A percentile compares a stretch with the other conserved stretches of the same genome.
Evolutionary conservation across 2,329 filamentous ascomycete genomes (phyloP).

Genomic region (Calycina marina): DNA sequence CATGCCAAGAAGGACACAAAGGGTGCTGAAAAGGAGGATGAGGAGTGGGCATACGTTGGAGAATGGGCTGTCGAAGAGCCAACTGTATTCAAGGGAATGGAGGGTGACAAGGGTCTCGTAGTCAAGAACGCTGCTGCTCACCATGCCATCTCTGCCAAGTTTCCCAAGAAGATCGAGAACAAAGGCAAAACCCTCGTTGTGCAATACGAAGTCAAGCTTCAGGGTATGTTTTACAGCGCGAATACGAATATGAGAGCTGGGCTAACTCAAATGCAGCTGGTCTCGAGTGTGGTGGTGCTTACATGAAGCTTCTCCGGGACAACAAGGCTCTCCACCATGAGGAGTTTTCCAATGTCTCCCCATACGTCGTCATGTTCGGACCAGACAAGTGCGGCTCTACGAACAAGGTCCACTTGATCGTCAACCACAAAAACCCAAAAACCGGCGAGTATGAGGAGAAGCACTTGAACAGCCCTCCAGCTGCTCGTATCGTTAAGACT

Average conservation of each 20-base stretch:
- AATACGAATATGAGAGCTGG: conserved; percentile 5
- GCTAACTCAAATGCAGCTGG: conserved; percentile 46
- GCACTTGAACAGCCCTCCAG: conserved; percentile 74
- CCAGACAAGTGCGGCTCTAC: conserved; percentile 98
- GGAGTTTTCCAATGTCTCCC: conserved; percentile 94
- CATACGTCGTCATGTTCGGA: conserved; percentile 99
- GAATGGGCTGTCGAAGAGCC: conserved; percentile 97
- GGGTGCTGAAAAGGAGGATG: conserved; percentile 56
- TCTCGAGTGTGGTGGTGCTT: conserved; percentile 94
- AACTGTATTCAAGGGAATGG: conserved; percentile 74
- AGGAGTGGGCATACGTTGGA: conserved; percentile 95
- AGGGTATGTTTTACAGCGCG: conserved; percentile 50
- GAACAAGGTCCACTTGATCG: conserved; percentile 98
- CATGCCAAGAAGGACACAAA: conserved; percentile 84
- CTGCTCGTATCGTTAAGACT: conserved; percentile 80
- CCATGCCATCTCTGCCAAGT: conserved; percentile 98
- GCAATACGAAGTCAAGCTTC: conserved; percentile 98
- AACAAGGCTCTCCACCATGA: conserved; percentile 94
- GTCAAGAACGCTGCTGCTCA: conserved; percentile 97
- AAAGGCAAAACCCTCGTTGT: conserved; percentile 95
- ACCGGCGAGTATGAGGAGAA: conserved; percentile 99
- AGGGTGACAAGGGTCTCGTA: conserved; percentile 91
- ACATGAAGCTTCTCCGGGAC: conserved; percentile 96
- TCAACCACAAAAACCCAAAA: conserved; percentile 99
- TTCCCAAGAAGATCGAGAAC: conserved; percentile 91